Evolutionary conservation across 1,139 yeast species (phyloP), one percentile per base, ranked within the genome.

Genomic region (Saccharomyces pastorianus): DNA sequence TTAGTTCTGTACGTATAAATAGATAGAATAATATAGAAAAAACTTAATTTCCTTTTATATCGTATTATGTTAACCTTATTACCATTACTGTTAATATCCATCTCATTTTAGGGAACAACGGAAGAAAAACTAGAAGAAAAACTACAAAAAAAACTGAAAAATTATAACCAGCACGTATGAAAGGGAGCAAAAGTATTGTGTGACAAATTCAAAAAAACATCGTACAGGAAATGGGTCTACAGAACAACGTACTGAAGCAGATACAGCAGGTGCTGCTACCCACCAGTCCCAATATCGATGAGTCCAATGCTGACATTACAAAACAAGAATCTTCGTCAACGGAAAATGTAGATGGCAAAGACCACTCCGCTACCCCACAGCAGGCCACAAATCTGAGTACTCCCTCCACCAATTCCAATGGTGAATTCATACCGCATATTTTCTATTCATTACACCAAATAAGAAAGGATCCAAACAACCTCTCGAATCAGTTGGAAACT

Each of bases 361-460:
- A 38, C 44, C 44, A 38, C 25, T 2, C 11, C 44, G 11, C 44
- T 1, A 38, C 6, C n/a, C 23, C 1, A 20, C 44, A 9, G 20
- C 55, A 56, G 52, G 29, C 59, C 55, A 47, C 52, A 42, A 46
- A 46, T 1, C 32, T 46, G 32, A 46, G 48, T 14, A n/a, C 48
- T 2, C 31, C 48, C 20, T 28, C 48, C 25, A 38, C 44, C 44
- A 38, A 38, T 38, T 38, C 44, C 13, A 38, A 38, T 38, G 44
- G 44, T 2, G 71, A 67, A 50, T 68, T 68, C 53, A 64, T 68
- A 41, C 71, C 71, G n/a, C 68, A 65, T 52, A 58, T 68, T 3
- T 68, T 63, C 55, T 67, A 65, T 52, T 60, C 70, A 4, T 48
- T 68, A 44, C 59, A 67, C 49, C 67, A 66, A 52, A 58, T 68